Evolutionary conservation across 164 flowering plant species (phyloP).

Genomic region (Vitis rupestris): DNA sequence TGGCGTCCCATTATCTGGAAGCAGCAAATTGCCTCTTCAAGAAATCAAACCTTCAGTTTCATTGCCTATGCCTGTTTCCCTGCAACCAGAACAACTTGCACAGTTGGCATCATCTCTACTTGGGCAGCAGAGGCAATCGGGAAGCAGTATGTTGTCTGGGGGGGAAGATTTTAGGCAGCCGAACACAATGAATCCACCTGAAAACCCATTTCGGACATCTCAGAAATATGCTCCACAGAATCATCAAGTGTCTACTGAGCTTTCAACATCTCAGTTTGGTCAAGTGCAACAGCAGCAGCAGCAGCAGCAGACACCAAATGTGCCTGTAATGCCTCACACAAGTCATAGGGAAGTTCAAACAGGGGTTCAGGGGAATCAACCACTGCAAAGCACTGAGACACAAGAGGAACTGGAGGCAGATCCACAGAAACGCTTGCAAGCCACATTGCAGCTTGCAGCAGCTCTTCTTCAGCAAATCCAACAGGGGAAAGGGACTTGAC

Average conservation of each 20-base stretch:
- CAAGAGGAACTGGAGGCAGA: conserved; percentile 59
- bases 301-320: conserved; percentile 29
- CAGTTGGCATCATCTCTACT: conserved; percentile 72
- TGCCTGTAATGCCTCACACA: conserved; percentile 22
- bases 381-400: conserved; percentile 22
- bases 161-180: conserved; percentile 31
- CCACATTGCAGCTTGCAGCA: conserved; percentile 92
- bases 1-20: conserved; percentile 24
- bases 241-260: conserved; percentile 28
- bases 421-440: conserved; percentile 92
- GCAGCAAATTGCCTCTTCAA: conserved; percentile 22
- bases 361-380: conserved; percentile 29
- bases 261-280: conserved; percentile 33
- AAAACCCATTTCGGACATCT: conserved; percentile 12
- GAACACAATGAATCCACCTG: conserved; percentile 26
- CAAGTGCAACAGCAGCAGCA: conserved; percentile 39
- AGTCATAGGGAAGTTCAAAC: conserved; percentile 29
- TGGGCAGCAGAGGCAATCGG: conserved; percentile 49
- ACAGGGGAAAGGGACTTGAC: conserved; percentile 48
- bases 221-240: conserved; percentile 27
- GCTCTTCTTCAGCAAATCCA: conserved; percentile 97
- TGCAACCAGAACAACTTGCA: conserved; percentile 69
- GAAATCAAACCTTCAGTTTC: conserved; percentile 35
- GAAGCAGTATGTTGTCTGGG: conserved; percentile 17
- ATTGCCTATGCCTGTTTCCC: conserved; percentile 22